A percentile compares a stretch with the other conserved stretches of the same genome.
These are phyloP conservation scores for Podosphaera fusca DNA, from an alignment of 2,329 filamentous ascomycete genomes.

Conservation along the genomic window DNA sequence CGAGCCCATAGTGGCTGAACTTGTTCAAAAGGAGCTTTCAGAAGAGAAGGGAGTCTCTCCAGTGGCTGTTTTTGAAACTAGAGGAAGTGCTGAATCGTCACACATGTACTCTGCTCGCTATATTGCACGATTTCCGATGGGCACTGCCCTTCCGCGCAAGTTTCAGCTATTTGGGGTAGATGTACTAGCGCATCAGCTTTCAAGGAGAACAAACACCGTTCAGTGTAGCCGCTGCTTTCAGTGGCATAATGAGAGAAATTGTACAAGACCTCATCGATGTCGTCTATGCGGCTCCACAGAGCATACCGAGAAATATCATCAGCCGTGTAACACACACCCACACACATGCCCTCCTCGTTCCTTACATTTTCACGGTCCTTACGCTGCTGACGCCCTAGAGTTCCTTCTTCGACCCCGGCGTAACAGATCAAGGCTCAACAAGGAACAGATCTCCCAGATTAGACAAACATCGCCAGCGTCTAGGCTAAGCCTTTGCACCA, in stretches of 20 bases:
- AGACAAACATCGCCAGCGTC: too few relatives aligned
- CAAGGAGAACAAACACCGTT: neutral
- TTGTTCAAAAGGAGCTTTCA: neutral
- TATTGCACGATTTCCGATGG: neutral
- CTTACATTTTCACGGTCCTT: neutral
- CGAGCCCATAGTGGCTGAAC: too few relatives aligned
- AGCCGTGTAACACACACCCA: neutral
- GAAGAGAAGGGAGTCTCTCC: neutral
- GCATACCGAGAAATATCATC: neutral
- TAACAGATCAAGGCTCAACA: neutral
- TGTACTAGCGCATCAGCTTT: neutral
- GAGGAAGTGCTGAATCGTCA: neutral
- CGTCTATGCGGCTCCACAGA: neutral
- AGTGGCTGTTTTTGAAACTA: neutral
- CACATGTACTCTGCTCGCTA: neutral
- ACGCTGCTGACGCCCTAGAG: neutral
- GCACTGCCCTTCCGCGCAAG: neutral
- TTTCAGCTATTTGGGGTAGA: neutral
- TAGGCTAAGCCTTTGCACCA: too few relatives aligned
- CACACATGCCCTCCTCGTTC: neutral
- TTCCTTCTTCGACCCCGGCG: neutral
- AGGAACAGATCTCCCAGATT: neutral
- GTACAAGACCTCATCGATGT: neutral
- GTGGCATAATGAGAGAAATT: neutral
- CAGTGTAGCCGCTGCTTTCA: neutral